Evolutionary conservation across 108 stramenopile species (phyloP).

Genomic region (Schizochytrium sp.): DNA sequence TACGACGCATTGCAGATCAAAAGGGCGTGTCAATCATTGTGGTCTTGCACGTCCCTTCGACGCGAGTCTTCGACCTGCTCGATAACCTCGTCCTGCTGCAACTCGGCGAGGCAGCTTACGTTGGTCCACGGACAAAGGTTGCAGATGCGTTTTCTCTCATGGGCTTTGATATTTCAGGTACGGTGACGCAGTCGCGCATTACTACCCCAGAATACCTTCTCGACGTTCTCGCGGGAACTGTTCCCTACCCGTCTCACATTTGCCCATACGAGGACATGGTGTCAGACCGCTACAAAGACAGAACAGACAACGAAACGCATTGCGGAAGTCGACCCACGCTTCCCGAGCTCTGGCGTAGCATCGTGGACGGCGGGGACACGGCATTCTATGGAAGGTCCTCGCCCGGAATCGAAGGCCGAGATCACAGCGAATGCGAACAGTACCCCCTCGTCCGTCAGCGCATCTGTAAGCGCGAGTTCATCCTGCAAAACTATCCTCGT

Average conservation of each 20-base stretch:
- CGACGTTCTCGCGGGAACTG: background rate
- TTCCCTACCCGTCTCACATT: background rate
- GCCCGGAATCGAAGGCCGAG: background rate
- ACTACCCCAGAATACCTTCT: background rate
- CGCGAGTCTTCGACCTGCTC: conserved; percentile 58
- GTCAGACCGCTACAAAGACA: background rate
- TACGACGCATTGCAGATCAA: conserved; percentile 39
- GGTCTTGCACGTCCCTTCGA: conserved; percentile 62
- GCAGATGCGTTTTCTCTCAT: background rate
- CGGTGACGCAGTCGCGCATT: background rate
- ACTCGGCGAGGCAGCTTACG: conserved; percentile 62
- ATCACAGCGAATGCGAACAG: background rate
- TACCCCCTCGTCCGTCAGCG: background rate
- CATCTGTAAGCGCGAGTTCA: background rate
- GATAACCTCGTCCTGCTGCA: conserved; percentile 55
- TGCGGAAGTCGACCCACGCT: background rate
- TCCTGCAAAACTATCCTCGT: background rate
- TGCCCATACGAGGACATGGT: background rate
- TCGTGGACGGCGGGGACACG: background rate
- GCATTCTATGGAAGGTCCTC: background rate
- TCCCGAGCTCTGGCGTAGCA: background rate
- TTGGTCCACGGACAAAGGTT: conserved; percentile 44
- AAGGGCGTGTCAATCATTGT: conserved; percentile 59
- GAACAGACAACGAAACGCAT: background rate
- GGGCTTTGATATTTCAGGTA: background rate